Evolutionary conservation across 2,329 filamentous ascomycete genomes (phyloP).

Genomic region (Xylariaceae sp.): DNA sequence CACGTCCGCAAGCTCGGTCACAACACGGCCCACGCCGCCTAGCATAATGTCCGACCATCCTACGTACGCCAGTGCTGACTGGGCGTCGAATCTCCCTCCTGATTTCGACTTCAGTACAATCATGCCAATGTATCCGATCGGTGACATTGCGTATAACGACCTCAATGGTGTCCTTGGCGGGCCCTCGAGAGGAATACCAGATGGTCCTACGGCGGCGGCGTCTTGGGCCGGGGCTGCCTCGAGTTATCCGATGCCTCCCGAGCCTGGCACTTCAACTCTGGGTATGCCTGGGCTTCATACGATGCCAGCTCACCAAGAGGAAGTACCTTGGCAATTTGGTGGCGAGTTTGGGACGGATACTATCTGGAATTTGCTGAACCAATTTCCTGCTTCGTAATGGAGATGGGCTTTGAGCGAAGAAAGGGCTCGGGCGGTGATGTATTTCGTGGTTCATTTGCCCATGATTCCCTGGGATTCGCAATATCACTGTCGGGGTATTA

Average conservation of each 20-base stretch:
- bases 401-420: too few species aligned
- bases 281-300: slow-evolving; percentile 16
- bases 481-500: too few species aligned
- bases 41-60: slow-evolving; percentile 10
- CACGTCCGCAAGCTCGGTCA: slow-evolving; percentile 16
- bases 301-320: slow-evolving; percentile 17
- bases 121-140: slow-evolving; percentile 53
- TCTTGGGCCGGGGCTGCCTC: slow-evolving; percentile 1
- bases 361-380: slow-evolving; percentile 54
- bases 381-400: slow-evolving; percentile 42
- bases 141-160: slow-evolving; percentile 55
- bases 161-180: slow-evolving; percentile 39
- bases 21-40: slow-evolving; percentile 23
- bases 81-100: slow-evolving; percentile 40
- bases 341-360: slow-evolving; percentile 53
- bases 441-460: too few species aligned
- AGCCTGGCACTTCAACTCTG: slow-evolving; percentile 2
- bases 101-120: slow-evolving; percentile 49
- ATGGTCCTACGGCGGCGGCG: slow-evolving; percentile 15
- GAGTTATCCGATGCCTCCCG: neutral
- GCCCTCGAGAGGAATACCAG: slow-evolving; percentile 19
- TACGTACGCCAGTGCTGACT: slow-evolving; percentile 29
- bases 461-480: too few species aligned
- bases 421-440: too few species aligned
- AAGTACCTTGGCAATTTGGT: slow-evolving; percentile 47